These are phyloP conservation scores for Alternaria ethzedia DNA, from an alignment of 2,329 filamentous ascomycete genomes.

Conservation along the genomic window DNA sequence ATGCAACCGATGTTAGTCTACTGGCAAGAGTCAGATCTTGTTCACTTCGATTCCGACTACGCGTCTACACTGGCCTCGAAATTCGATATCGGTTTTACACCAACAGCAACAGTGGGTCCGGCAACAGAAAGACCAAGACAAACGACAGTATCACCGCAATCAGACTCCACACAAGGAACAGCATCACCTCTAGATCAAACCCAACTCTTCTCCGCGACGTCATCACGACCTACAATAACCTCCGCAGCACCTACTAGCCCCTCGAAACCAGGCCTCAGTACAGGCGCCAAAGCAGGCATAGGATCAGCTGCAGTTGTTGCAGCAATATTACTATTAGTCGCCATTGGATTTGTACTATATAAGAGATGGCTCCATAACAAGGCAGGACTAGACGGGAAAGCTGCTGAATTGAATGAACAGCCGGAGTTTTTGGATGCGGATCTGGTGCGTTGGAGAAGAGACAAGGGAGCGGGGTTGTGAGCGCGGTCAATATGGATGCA, in stretches of 20 bases:
- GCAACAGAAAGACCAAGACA: neutral
- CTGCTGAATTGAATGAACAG: neutral
- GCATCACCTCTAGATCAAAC: neutral
- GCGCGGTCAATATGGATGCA: neutral
- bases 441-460: neutral
- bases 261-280: neutral
- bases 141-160: neutral
- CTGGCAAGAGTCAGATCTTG: neutral
- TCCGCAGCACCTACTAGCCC: neutral
- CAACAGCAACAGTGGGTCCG: neutral
- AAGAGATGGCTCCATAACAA: neutral
- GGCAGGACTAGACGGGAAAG: neutral
- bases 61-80: neutral
- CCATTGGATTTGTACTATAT: neutral
- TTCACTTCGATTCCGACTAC: neutral
- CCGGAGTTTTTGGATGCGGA: neutral
- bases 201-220: accelerated
- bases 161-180: neutral
- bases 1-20: neutral
- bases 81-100: neutral
- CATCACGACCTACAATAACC: neutral
- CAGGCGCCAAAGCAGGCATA: neutral
- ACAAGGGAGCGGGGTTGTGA: neutral
- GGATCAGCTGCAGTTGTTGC: neutral
- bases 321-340: neutral